Base-by-base conservation (phyloP, 257 asterid genomes). In the Solanum ossicruentum region DNA sequence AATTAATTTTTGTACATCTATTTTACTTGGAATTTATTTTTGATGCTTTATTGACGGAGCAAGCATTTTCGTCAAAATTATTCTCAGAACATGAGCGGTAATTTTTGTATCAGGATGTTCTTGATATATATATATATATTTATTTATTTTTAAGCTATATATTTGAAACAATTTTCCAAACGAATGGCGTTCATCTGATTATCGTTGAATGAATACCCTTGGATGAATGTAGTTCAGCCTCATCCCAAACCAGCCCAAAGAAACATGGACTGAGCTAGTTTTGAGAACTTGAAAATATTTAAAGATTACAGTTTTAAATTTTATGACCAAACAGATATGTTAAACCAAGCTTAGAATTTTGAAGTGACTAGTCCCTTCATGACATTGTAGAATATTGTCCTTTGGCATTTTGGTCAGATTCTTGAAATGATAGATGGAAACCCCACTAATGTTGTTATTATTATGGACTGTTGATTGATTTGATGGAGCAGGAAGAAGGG, bases 401-500 rank as follows among this genome's bases (percentile, higher is more conserved):
- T 77, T 52, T 51, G 45, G 82, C 41, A 49, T 26, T 54, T 78
- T 77, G 26, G 65, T 51, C 26, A 26, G 65, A 77, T 66, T 43
- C 18, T 85, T 81, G 51, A 52, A 23, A 7, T 49, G 57, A 85
- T 80, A 49, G 81, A 67, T 85, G 39, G 36, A 61, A 28, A 32
- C 73, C 84, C 63, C 7, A 82, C 72, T 73, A 66, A 32, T 70
- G 41, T 60, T 75, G 8, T 70, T 73, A 36, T 36, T 36, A 36
- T 5, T 36, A 36, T 75, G 81, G 61, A 77, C 52, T 0, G 0
- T 51, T 52, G 83, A 52, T 78, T 84, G 90, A 89, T 89, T 61
- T 87, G 85, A 78, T 66, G 80, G 54, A 86, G 83, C 89, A 91
- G 93, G 92, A 89, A 89, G 93, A 88, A 84, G 93, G 91, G 20